phyloP scores from a whole-genome alignment of 2,329 filamentous ascomycete species.

The Lasiodiplodia sp. region DNA sequence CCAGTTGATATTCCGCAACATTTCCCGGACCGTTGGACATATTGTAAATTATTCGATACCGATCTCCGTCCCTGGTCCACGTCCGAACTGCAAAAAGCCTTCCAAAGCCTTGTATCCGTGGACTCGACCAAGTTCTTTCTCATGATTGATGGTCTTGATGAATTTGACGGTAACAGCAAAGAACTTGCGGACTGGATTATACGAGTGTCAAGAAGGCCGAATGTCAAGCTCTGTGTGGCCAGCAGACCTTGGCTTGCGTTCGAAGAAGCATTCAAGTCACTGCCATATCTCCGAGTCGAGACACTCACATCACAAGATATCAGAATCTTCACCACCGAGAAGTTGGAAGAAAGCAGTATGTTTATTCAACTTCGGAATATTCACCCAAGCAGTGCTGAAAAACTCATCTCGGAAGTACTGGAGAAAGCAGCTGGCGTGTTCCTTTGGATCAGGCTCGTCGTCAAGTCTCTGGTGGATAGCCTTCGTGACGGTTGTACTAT shows the following conservation, averaged over 20 bases:
- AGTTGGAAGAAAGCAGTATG: not conserved
- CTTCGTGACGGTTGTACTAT: constrained; percentile 32
- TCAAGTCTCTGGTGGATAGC: constrained; percentile 31
- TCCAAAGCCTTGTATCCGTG: not conserved
- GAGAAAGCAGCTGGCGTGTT: constrained; percentile 35
- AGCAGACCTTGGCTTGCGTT: constrained; percentile 23
- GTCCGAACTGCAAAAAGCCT: constrained; percentile 9
- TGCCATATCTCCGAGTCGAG: constrained; percentile 22
- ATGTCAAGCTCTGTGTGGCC: constrained; percentile 23
- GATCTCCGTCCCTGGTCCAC: not conserved
- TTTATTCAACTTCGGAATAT: not conserved
- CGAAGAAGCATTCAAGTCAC: constrained; percentile 7
- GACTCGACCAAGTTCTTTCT: constrained; percentile 1
- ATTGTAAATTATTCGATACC: not conserved
- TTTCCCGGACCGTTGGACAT: constrained; percentile 15
- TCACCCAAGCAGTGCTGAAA: not conserved
- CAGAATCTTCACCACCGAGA: not conserved
- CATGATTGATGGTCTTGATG: constrained; percentile 30
- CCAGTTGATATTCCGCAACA: not conserved
- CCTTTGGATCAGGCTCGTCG: constrained; percentile 35
- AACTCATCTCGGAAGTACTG: constrained; percentile 14
- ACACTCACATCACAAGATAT: constrained; percentile 26
- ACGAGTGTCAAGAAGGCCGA: not conserved
- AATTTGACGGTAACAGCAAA: constrained; percentile 13
- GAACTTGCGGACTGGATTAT: not conserved